A percentile compares a stretch with the other conserved stretches of the same genome.
These are phyloP conservation scores for Xerocomellus amylosporus DNA, from an alignment of 768 basidiomycete species.

Conservation along the genomic window DNA sequence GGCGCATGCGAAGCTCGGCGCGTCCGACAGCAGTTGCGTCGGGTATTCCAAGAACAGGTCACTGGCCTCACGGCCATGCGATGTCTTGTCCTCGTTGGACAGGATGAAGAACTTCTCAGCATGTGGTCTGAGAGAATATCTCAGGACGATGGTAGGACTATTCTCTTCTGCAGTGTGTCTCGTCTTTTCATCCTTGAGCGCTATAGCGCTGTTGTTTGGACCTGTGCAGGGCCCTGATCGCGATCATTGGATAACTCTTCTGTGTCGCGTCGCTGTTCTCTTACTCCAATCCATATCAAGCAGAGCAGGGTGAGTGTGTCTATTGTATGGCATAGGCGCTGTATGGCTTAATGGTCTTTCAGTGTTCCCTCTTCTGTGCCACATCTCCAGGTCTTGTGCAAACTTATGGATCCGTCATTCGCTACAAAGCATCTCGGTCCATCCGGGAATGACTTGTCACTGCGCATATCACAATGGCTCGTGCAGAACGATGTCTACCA, in stretches of 20 bases:
- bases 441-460: slow-evolving; percentile 31
- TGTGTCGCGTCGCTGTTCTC: slow-evolving; percentile 46
- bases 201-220: slow-evolving; percentile 40
- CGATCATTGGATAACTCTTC: slow-evolving; percentile 60
- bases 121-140: slow-evolving; percentile 32
- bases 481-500: slow-evolving; percentile 46
- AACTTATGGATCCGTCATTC: slow-evolving; percentile 37
- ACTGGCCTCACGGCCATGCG: slow-evolving; percentile 56
- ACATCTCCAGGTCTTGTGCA: slow-evolving; percentile 52
- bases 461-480: slow-evolving; percentile 43
- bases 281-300: slow-evolving; percentile 53
- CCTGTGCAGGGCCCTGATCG: slow-evolving; percentile 37
- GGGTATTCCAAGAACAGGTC: slow-evolving; percentile 51
- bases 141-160: slow-evolving; percentile 20
- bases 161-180: background rate
- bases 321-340: background rate
- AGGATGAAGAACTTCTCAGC: slow-evolving; percentile 31
- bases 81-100: slow-evolving; percentile 61
- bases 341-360: background rate
- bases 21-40: slow-evolving; percentile 46
- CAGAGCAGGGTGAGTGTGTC: slow-evolving; percentile 45
- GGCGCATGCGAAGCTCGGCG: slow-evolving; percentile 42
- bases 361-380: slow-evolving; percentile 48
- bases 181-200: slow-evolving; percentile 2
- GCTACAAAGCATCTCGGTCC: slow-evolving; percentile 21